Evolutionary conservation across 2,329 filamentous ascomycete genomes (phyloP).

Genomic region (Periconia sp.): DNA sequence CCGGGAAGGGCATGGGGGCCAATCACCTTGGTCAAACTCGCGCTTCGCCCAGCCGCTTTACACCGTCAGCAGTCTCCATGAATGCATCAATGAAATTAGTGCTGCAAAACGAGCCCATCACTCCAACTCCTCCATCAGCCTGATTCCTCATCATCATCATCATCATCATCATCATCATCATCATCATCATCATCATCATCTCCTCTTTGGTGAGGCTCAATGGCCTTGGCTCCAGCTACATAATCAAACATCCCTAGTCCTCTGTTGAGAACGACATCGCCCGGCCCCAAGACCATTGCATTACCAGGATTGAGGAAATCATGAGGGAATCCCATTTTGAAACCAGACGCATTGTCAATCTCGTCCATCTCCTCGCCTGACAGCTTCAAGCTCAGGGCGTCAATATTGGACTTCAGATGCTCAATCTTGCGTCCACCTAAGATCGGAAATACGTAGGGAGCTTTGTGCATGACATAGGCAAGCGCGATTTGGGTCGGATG

Average conservation of each 20-base stretch:
- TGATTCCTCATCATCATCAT: conserved; percentile 12
- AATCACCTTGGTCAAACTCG: background rate
- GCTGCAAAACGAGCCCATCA: background rate
- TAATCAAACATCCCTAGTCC: conserved; percentile 25
- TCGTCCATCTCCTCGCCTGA: conserved; percentile 64
- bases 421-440: conserved; percentile 70
- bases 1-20: background rate
- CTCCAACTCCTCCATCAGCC: background rate
- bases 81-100: no score
- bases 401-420: conserved; percentile 70
- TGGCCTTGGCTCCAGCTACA: conserved; percentile 24
- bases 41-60: background rate
- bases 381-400: conserved; percentile 64
- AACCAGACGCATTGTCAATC: conserved; percentile 63
- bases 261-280: conserved; percentile 23
- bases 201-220: conserved; percentile 26
- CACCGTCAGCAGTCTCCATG: no score
- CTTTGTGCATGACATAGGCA: conserved; percentile 73
- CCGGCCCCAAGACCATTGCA: conserved; percentile 22
- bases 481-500: conserved; percentile 63
- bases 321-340: conserved; percentile 68
- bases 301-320: conserved; percentile 22
- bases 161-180: conserved; percentile 15
- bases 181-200: conserved; percentile 13
- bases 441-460: conserved; percentile 72